Evolutionary conservation across 139 green algal species (phyloP), one percentile per base, ranked within the genome.

Genomic region (Chlorella sp.): DNA sequence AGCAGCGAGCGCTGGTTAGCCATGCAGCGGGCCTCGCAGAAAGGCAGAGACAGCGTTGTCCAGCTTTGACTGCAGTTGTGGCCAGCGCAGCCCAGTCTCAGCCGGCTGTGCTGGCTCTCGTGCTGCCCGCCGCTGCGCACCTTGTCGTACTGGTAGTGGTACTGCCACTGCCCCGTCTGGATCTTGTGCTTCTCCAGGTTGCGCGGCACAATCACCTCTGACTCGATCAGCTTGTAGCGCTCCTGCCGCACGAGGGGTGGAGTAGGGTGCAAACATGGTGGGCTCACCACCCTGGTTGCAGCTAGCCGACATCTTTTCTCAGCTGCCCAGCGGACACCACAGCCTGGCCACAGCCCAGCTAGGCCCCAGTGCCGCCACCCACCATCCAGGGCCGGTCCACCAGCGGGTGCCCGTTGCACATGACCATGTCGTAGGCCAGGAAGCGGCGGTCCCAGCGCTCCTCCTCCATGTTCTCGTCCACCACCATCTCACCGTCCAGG

Each of bases 401-500:
- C 4, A 98, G 41, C 6, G 73, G 62, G 25, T 88, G 74, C 4
- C 89, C 85, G 70, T 93, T 92, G 28, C 98, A 80, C 74, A 92
- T 83, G 88, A 98, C 95, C 21, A 95, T 47, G 86, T 99, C 97
- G 78, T 99, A 99, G 32, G 95, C 92, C 60, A 98, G 88, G 87
- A 93, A 98, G 28, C 93, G 88, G 16, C 96, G 83, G 32, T 56
- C 86, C 39, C 90, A 74, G 70, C 75, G 78, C 63, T 81, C 85
- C 1, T 89, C 85, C n/a, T 81, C 70, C 34, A 85, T 47, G 67
- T 96, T 90, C n/a, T 93, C 84, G 84, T 99, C 95, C 55, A 99
- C 88, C 32, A 99, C 92, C 97, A 99, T 98, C 89, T 99, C 97
- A 11, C 97, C 97, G 82, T 99, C 97, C 86, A 99, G 88, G 73